Conservation (phyloP, 805 yeast genomes). For the Saccharomycopsis babjevae region DNA sequence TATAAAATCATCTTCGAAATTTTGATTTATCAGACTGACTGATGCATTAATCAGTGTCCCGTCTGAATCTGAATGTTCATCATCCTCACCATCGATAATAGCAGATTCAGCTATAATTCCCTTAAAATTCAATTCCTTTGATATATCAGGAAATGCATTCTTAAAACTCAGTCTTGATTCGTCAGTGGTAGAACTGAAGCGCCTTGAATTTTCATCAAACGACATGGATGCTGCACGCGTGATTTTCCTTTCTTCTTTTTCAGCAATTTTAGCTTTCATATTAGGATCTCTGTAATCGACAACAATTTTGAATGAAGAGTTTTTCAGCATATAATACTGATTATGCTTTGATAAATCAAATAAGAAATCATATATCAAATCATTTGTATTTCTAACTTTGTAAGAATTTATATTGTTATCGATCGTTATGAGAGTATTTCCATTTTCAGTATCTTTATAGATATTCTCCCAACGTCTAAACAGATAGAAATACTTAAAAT, state of each 20-base stretch:
- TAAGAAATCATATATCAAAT: constrained; percentile 28
- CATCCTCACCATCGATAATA: neutral
- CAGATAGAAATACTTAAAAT: constrained; percentile 29
- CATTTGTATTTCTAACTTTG: constrained; percentile 17
- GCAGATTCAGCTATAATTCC: neutral
- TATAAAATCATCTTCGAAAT: constrained; percentile 23
- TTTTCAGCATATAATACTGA: constrained; percentile 28
- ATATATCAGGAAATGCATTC: neutral
- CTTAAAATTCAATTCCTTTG: neutral
- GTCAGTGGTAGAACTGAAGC: neutral
- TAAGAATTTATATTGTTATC: neutral
- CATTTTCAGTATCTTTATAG: neutral
- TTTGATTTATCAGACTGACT: constrained; percentile 2
- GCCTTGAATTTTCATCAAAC: neutral
- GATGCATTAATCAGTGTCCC: neutral
- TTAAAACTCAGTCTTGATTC: neutral
- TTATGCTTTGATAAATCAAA: constrained; percentile 30
- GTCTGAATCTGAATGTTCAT: neutral
- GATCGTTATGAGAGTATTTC: neutral
- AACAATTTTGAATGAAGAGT: neutral
- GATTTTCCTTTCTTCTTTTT: neutral
- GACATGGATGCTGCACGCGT: neutral
- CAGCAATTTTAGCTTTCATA: neutral
- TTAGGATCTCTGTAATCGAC: neutral
- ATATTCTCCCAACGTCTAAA: constrained; percentile 11